Percentiles rank a stretch among this genome's conserved stretches.
Conservation (phyloP, 2,329 filamentous ascomycete species). For the Ceratocystis eucalypticola region DNA sequence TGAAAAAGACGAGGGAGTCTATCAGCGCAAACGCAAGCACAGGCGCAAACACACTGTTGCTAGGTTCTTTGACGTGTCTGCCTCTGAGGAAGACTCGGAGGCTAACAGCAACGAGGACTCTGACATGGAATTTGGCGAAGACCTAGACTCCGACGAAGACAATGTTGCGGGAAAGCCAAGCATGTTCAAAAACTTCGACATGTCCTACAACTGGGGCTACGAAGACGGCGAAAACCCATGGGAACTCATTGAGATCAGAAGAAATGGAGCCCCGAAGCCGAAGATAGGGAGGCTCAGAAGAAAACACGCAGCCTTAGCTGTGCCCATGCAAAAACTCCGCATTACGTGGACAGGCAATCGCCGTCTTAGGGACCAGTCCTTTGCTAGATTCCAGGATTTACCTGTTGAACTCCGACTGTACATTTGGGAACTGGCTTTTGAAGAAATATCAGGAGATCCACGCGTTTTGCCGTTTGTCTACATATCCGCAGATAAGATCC, state of each 20-base stretch:
- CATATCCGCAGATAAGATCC: neutral
- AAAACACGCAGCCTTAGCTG: neutral
- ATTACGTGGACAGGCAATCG: conserved; percentile 12
- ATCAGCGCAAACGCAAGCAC: neutral
- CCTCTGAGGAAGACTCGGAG: conserved; percentile 8
- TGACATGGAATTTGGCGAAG: neutral
- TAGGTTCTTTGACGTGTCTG: conserved; percentile 9
- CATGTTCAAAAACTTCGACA: neutral
- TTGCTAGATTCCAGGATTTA: conserved; percentile 6
- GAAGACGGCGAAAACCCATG: neutral
- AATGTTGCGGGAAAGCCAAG: neutral
- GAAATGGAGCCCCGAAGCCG: too few relatives aligned
- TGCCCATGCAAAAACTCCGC: neutral
- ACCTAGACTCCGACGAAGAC: neutral
- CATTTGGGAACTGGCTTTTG: conserved; percentile 17
- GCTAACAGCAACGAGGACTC: neutral
- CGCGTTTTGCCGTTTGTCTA: neutral
- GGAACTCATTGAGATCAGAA: neutral
- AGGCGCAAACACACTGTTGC: neutral
- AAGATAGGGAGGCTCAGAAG: neutral
- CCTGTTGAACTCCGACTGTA: conserved; percentile 8
- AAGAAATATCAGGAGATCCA: neutral
- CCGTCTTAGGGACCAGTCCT: neutral
- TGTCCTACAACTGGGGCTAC: conserved; percentile 1
- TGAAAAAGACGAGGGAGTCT: neutral